A percentile compares a stretch with the other conserved stretches of the same genome.
phyloP scores from a whole-genome alignment of 441 rosid species.

The Adansonia grandidieri region DNA sequence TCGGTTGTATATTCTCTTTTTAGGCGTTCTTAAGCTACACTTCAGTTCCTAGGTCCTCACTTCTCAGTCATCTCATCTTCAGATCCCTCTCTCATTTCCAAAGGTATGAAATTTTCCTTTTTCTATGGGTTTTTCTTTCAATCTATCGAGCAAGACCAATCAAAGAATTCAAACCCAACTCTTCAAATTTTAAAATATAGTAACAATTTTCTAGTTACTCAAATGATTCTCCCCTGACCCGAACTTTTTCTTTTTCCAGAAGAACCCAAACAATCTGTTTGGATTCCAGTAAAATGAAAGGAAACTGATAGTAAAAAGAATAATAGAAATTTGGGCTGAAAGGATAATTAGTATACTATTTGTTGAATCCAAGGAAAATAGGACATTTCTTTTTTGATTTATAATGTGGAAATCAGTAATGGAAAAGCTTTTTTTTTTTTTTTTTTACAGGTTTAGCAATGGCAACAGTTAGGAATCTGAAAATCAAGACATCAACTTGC shows the following conservation, averaged over 20 bases:
- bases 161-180: not conserved
- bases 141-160: not conserved
- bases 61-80: not conserved
- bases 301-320: not conserved
- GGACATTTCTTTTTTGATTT: not conserved
- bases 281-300: not conserved
- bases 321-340: not conserved
- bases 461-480: slow-evolving; percentile 69
- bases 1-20: not conserved
- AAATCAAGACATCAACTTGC: slow-evolving; percentile 80
- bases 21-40: not conserved
- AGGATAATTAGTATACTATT: not conserved
- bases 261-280: not conserved
- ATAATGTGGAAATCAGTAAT: not conserved
- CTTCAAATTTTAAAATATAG: not conserved
- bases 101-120: not conserved
- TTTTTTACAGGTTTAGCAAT: slow-evolving; percentile 29
- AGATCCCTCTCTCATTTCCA: not conserved
- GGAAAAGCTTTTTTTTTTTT: not conserved
- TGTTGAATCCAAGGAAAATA: not conserved
- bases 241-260: not conserved
- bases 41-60: not conserved
- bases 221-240: not conserved
- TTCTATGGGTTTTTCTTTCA: not conserved
- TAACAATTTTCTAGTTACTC: not conserved